Conservation (phyloP, 2,329 filamentous ascomycete species). For the Lachnum nothofagi region DNA sequence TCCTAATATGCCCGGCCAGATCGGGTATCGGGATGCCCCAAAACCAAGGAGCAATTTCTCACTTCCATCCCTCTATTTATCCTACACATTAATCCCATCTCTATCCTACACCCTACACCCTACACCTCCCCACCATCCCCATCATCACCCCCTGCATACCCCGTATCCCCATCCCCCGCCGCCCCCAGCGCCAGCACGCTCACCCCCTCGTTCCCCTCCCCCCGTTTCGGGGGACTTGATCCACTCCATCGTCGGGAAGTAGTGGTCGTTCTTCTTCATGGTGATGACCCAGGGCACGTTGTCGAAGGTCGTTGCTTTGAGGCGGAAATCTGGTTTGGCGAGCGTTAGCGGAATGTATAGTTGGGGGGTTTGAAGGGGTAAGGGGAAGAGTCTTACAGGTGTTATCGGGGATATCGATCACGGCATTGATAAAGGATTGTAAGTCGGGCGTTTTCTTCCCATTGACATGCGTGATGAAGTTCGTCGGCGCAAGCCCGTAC, state of each 20-base stretch:
- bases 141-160: constrained; percentile 21
- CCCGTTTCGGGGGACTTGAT: constrained; percentile 59
- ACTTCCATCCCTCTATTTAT: no score
- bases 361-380: not conserved
- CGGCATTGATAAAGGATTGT: constrained; percentile 71
- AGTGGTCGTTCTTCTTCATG: constrained; percentile 99
- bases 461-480: constrained; percentile 96
- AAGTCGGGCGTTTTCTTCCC: constrained; percentile 79
- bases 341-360: constrained; percentile 10
- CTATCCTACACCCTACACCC: no score
- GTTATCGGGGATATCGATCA: constrained; percentile 87
- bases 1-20: no score
- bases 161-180: constrained; percentile 34
- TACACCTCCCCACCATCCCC: no score
- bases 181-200: constrained; percentile 51
- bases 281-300: constrained; percentile 99
- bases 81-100: no score
- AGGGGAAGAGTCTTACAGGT: constrained; percentile 57
- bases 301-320: constrained; percentile 97
- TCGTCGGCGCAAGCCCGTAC: constrained; percentile 89
- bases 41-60: no score
- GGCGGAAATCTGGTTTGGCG: constrained; percentile 66
- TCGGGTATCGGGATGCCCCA: no score
- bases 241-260: constrained; percentile 70
- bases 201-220: no score